Base-by-base conservation (phyloP, 805 yeast genomes). In the Priceomyces castillae region DNA sequence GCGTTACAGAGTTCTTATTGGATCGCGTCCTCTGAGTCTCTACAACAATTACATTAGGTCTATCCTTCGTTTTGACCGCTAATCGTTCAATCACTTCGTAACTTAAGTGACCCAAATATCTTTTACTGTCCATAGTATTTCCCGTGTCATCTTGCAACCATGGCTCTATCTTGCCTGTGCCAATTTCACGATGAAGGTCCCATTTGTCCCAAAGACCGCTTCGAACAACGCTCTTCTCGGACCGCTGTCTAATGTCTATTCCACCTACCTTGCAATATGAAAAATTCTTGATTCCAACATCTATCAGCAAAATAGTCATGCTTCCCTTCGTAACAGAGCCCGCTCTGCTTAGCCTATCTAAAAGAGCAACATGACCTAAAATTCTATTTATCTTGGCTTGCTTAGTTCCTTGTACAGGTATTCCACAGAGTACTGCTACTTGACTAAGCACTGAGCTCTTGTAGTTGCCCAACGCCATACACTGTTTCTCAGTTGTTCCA, bases 21-120 rank as follows among this genome's bases (percentile, higher is more conserved):
- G 73, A 63, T 34, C 69, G 53, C 1, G 74, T 70, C 12, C 76
- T 46, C 47, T 71, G 76, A 40, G 59, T 58, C 45, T 71, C 76
- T 16, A 71, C 56, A 10, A 69, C 57, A 19, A 67, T 56, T 23
- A 68, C 38, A 37, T 59, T 50, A 0, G 67, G 65, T 3, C 45
- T 26, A 1, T 40, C 45, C 33, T 22, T 10, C 9, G 36, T 35
- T 11, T 30, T 20, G 5, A 47, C 39, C 2, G 57, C 44, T n/a
- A 62, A 40, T 16, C 55, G 56, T 20, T 61, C 52, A 7, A 57
- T 52, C 4, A 62, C 48, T 18, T 37, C 40, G 31, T 42, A 50
- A 34, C 44, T 45, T 15, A 52, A 43, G 46, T 46, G 47, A 28
- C 53, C 58, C 42, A 65, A 41, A 40, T 62, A 62, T 14, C 61